Evolutionary conservation across 2,329 filamentous ascomycete species (phyloP), one percentile per base, ranked within the genome.

Genomic region (Diatrype stigma): DNA sequence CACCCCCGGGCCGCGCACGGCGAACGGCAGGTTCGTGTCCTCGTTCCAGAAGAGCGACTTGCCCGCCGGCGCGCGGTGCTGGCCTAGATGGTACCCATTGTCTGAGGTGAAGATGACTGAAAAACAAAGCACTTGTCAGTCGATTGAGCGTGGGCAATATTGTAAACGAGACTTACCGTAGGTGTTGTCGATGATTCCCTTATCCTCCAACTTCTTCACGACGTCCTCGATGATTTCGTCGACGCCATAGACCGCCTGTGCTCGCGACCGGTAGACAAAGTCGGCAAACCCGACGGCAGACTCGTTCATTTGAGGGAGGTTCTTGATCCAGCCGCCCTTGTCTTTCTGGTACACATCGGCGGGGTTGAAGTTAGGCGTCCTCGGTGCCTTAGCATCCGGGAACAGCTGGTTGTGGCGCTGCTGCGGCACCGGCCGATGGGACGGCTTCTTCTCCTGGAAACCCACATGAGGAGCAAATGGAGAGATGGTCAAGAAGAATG

Each of bases 1-100:
- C 8, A 78, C 57, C 1, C 71, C 70, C 0, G 75, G 75, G 0
- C 75, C 75, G 11, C 75, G 69, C 28, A 78, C 67, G 40, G 72
- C 66, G 14, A 78, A 42, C 0, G 75, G 75, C 1, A 78, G 69
- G 2, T 72, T 68, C 46, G 77, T 74, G 53, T 78, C 75, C 45
- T 73, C 70, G 44, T 77, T 73, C 50, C 68, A 76, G 1, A 69
- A 71, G 42, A 73, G 75, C 17, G 69, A 65, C 55, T 77, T 77
- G 3, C 75, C 75, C 1, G 73, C 72, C 6, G 67, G 68, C 32
- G 78, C 57, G 2, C 73, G 72, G 53, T 78, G 73, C 52, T 76
- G 73, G 11, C 70, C 69, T 47, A 77, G 73, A 50, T 78, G 75
- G 58, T 71, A 77, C 1, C 75, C 74, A 50, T 78, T 78, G 56